Conservation (phyloP, 257 asterid species). For the Oldenlandia corymbosa region DNA sequence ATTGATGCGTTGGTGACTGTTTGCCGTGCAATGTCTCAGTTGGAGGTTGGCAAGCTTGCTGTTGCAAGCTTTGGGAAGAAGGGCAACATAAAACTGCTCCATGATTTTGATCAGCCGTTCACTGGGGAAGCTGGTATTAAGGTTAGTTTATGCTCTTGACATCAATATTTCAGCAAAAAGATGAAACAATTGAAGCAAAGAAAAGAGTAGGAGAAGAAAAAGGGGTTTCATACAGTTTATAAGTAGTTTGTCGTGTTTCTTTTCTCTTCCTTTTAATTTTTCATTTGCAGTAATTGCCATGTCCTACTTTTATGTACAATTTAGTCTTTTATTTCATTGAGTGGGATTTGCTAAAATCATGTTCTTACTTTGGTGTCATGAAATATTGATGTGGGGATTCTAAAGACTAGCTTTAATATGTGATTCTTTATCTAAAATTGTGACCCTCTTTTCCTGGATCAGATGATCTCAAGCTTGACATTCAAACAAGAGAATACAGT, state of each 20-base stretch:
- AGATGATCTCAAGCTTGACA: slow-evolving; percentile 91
- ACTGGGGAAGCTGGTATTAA: slow-evolving; percentile 81
- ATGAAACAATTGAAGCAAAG: too few species aligned
- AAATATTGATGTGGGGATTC: not conserved
- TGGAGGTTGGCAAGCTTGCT: slow-evolving; percentile 84
- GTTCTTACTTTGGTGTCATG: not conserved
- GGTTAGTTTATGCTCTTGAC: slow-evolving; percentile 36
- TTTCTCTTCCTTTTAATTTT: too few species aligned
- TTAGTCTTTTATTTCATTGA: not conserved
- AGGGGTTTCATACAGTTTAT: too few species aligned
- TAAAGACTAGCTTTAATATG: not conserved
- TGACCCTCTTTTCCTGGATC: slow-evolving; percentile 9
- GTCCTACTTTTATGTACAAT: not conserved
- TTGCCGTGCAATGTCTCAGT: slow-evolving; percentile 95
- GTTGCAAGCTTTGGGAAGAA: slow-evolving; percentile 91
- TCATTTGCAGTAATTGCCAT: too few species aligned
- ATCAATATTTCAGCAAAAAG: not conserved
- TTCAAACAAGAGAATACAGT: slow-evolving; percentile 87
- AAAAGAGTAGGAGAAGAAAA: too few species aligned
- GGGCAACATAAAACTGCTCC: slow-evolving; percentile 76
- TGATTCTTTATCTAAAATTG: not conserved
- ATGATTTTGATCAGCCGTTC: slow-evolving; percentile 80
- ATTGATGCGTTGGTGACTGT: slow-evolving; percentile 88
- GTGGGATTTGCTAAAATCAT: not conserved
- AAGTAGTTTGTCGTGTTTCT: too few species aligned